phyloP scores from a whole-genome alignment of 352 stramenopile species.

The Globisporangium parvum region DNA sequence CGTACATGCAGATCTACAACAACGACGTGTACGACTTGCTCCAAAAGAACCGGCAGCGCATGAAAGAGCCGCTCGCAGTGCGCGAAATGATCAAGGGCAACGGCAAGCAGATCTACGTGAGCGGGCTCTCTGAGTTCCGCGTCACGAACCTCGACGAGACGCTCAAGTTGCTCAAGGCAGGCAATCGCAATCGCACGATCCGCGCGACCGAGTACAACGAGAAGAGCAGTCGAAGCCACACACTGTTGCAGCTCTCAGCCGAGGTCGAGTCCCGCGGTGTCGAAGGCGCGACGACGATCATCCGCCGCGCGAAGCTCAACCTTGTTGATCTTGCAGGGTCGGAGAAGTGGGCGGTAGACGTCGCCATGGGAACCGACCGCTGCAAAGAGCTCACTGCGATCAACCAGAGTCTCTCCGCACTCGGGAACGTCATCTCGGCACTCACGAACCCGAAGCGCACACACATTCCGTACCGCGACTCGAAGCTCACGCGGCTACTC shows the following conservation, averaged over 20 bases:
- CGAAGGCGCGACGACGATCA: constrained; percentile 65
- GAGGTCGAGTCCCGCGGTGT: constrained; percentile 72
- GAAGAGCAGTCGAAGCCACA: constrained; percentile 82
- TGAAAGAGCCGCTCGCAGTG: constrained; percentile 44
- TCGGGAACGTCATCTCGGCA: constrained; percentile 87
- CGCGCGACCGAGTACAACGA: constrained; percentile 86
- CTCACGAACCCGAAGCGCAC: constrained; percentile 59
- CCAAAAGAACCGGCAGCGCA: constrained; percentile 48
- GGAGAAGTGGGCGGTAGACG: constrained; percentile 86
- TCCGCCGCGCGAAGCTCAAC: constrained; percentile 82
- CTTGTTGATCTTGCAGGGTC: constrained; percentile 90
- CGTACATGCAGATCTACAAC: constrained; percentile 92
- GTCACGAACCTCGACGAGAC: constrained; percentile 78
- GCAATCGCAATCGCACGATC: constrained; percentile 84
- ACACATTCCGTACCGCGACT: constrained; percentile 96
- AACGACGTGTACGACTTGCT: constrained; percentile 78
- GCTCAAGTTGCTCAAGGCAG: constrained; percentile 61
- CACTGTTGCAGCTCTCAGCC: constrained; percentile 75
- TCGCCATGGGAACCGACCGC: constrained; percentile 59
- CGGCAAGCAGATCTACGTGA: constrained; percentile 84
- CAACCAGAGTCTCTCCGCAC: constrained; percentile 87
- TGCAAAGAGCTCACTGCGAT: constrained; percentile 89
- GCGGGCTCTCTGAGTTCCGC: constrained; percentile 86
- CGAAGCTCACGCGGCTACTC: constrained; percentile 94
- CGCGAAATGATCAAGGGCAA: constrained; percentile 76